Percentiles rank a stretch among this genome's conserved stretches.
Evolutionary conservation across 176 grass and related monocot species (phyloP).

Genomic region (Aegilops sharonensis): DNA sequence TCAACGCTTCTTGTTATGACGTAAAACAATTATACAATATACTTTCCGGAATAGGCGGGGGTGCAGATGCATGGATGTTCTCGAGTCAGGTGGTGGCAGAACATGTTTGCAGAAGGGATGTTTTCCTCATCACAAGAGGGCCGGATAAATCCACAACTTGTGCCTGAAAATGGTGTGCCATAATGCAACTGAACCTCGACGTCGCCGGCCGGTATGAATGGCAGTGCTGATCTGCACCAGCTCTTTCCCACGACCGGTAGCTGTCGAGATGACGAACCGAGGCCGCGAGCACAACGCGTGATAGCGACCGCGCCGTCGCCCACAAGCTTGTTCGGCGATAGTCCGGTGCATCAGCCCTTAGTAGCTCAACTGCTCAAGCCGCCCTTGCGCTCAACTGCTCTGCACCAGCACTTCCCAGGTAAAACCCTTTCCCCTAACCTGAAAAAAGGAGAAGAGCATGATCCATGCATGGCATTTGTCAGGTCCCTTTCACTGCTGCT

Average conservation of each 20-base stretch:
- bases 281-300: conserved; percentile 7
- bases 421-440: neutral
- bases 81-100: no score
- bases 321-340: neutral
- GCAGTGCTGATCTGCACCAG: conserved; percentile 6
- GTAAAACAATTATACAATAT: no score
- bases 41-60: no score
- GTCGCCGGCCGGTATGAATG: conserved; percentile 9
- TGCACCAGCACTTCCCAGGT: neutral
- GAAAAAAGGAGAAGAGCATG: neutral
- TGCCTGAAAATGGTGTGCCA: neutral
- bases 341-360: conserved; percentile 16
- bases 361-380: neutral
- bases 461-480: conserved; percentile 20
- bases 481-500: conserved; percentile 46
- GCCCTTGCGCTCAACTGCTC: neutral
- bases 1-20: conserved; percentile 2
- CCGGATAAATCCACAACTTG: neutral
- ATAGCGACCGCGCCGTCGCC: conserved; percentile 3
- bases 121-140: conserved; percentile 4
- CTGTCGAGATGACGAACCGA: conserved; percentile 8
- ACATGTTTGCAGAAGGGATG: no score
- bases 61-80: no score
- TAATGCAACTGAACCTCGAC: neutral
- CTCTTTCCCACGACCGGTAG: neutral